Evolutionary conservation across 192 early-diverging fungal species (phyloP).

Genomic region (Coemansia sp.): DNA sequence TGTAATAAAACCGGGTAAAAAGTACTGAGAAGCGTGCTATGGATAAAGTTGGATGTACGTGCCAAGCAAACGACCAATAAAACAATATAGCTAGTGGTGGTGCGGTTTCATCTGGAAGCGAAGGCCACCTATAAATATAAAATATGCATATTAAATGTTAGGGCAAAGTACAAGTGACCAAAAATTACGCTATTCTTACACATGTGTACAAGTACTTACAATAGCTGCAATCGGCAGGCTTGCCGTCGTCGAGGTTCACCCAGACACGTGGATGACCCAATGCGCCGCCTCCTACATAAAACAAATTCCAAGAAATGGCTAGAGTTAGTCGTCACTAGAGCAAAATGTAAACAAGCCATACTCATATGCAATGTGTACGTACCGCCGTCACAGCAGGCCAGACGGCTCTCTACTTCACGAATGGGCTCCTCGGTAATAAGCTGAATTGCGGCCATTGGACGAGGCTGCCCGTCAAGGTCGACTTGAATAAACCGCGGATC

Average conservation of each 20-base stretch:
- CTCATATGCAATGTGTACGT: background rate
- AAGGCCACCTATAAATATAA: slow-evolving; percentile 62
- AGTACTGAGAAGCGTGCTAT: background rate
- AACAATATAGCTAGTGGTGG: slow-evolving; percentile 54
- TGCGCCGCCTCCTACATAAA: slow-evolving; percentile 67
- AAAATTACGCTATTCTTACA: slow-evolving; percentile 16
- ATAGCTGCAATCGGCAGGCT: slow-evolving; percentile 73
- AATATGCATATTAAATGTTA: slow-evolving; percentile 1
- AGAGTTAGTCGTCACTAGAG: background rate
- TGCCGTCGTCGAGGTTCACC: slow-evolving; percentile 75
- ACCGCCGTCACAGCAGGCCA: slow-evolving; percentile 80
- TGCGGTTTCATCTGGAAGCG: slow-evolving; percentile 75
- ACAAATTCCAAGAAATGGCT: background rate
- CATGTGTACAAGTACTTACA: slow-evolving; percentile 65
- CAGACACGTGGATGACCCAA: slow-evolving; percentile 94
- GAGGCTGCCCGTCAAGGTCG: slow-evolving; percentile 80
- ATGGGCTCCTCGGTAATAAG: slow-evolving; percentile 89
- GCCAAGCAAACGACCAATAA: background rate
- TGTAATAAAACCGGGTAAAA: background rate
- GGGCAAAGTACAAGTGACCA: background rate
- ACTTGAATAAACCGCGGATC: slow-evolving; percentile 88
- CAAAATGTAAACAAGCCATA: background rate
- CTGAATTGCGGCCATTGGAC: slow-evolving; percentile 87
- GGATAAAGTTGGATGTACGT: background rate
- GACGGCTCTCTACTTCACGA: slow-evolving; percentile 68